These are phyloP conservation scores for Colletotrichum musicola DNA, from an alignment of 2,329 filamentous ascomycete genomes.

Conservation along the genomic window DNA sequence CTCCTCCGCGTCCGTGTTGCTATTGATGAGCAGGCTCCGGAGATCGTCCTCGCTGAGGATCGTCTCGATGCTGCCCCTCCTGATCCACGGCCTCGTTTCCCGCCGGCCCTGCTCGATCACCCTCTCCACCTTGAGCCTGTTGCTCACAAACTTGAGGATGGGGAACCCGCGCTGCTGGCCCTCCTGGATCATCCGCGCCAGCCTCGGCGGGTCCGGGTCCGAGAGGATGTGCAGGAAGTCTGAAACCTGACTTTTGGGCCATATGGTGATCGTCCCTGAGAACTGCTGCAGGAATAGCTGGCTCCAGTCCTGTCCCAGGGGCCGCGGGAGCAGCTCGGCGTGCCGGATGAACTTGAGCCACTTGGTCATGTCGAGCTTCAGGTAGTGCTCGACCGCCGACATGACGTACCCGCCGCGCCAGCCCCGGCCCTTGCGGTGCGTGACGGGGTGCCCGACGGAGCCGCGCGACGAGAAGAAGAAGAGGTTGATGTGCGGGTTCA, in stretches of 20 bases:
- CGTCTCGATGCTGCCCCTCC: slow-evolving; percentile 68
- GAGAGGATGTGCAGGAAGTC: slow-evolving; percentile 90
- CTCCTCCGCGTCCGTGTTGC: slow-evolving; percentile 39
- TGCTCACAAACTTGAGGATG: slow-evolving; percentile 90
- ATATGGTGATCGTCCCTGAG: slow-evolving; percentile 94
- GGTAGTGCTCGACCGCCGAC: slow-evolving; percentile 90
- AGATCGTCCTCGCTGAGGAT: slow-evolving; percentile 73
- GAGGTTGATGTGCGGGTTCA: slow-evolving; percentile 97
- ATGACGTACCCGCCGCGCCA: slow-evolving; percentile 97
- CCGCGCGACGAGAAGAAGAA: slow-evolving; percentile 98
- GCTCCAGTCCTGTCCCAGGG: slow-evolving; percentile 95
- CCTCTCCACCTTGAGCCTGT: slow-evolving; percentile 86
- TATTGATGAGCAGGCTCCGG: slow-evolving; percentile 57
- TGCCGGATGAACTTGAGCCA: slow-evolving; percentile 96
- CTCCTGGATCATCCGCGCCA: slow-evolving; percentile 90
- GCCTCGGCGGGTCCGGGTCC: slow-evolving; percentile 80
- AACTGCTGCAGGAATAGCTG: slow-evolving; percentile 97
- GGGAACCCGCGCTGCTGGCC: slow-evolving; percentile 92
- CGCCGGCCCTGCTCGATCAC: slow-evolving; percentile 70
- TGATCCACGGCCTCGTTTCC: slow-evolving; percentile 62
- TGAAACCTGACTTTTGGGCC: slow-evolving; percentile 83
- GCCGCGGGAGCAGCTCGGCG: slow-evolving; percentile 89
- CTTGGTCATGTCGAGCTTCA: slow-evolving; percentile 97
- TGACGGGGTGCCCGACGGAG: slow-evolving; percentile 91
- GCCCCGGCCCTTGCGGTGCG: slow-evolving; percentile 90